phyloP scores from a whole-genome alignment of 179 eudicot genomes.

The Silene noctiflora region DNA sequence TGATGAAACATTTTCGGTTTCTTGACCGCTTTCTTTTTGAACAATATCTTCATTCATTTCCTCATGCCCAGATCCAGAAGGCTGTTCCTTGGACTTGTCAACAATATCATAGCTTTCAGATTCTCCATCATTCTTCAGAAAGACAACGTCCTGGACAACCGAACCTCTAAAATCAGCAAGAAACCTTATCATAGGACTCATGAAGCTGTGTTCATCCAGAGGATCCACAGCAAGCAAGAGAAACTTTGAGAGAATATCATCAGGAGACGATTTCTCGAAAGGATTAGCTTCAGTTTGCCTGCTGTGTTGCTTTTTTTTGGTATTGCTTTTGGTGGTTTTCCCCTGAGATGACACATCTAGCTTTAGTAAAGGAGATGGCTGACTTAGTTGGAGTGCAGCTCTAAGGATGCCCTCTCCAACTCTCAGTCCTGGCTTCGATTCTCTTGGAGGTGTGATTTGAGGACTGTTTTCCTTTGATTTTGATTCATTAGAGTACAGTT shows the following conservation, averaged over 20 bases:
- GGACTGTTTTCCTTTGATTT: conserved; percentile 23
- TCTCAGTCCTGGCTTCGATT: conserved; percentile 24
- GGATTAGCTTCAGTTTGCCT: conserved; percentile 27
- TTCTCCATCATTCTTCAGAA: conserved; percentile 17
- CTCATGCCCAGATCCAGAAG: conserved; percentile 15
- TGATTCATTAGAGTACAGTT: conserved; percentile 20
- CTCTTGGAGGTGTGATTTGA: conserved; percentile 14
- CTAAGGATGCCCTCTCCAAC: conserved; percentile 37
- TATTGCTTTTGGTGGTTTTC: conserved; percentile 17
- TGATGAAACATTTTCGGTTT: conserved; percentile 23
- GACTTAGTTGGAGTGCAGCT: conserved; percentile 30
- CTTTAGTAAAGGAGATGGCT: conserved; percentile 29
- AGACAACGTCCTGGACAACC: conserved; percentile 32
- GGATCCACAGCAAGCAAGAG: conserved; percentile 50
- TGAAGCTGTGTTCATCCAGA: conserved; percentile 26
- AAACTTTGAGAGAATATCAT: conserved; percentile 49
- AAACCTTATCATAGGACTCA: conserved; percentile 33
- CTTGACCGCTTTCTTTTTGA: background rate
- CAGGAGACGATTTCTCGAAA: conserved; percentile 32
- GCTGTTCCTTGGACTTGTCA: conserved; percentile 19
- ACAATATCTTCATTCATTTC: conserved; percentile 13
- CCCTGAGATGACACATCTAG: conserved; percentile 16
- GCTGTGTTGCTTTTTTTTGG: conserved; percentile 22
- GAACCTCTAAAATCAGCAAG: conserved; percentile 53
- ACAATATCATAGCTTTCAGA: conserved; percentile 17